Evolutionary conservation across 495 filamentous ascomycete species (phyloP), one percentile per base, ranked within the genome.

Genomic region (Aspergillus funiculosus): DNA sequence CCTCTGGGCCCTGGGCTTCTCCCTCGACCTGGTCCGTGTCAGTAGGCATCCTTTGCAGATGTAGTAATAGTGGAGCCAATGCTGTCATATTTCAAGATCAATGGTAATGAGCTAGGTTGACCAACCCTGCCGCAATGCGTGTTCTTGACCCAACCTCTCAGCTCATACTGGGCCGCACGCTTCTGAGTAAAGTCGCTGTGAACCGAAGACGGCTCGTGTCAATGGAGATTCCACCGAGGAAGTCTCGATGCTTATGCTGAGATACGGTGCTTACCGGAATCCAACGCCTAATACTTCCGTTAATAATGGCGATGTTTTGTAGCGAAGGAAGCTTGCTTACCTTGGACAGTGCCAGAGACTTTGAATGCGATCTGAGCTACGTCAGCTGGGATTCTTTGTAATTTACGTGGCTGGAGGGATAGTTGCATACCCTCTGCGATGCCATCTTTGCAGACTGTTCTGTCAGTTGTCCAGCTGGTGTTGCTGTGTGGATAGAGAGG

Each of bases 91-190:
- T n/a, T n/a, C n/a, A n/a, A n/a, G n/a, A n/a, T n/a, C n/a, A n/a
- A n/a, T n/a, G n/a, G n/a, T n/a, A n/a, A n/a, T n/a, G n/a, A n/a
- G n/a, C n/a, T n/a, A n/a, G n/a, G n/a, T n/a, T n/a, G n/a, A 50
- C 58, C 24, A 59, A 86, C 88, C 62, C 82, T 81, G 37, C 83
- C 83, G 46, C 84, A 80, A 5, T 74, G 66, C 0, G 80, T 85
- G 58, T 96, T 96, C 27, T 78, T 72, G 13, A 90, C 86, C 73
- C 78, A 91, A 32, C 90, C 90, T 1, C 82, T 91, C 5, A 96
- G 53, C 2, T 68, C 72, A 51, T 83, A 70, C 22, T 73, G 71
- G 2, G 60, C 63, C 2, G 89, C 90, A 48, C 81, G 77, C 51
- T 81, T 80, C 42, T 77, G 73, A 1, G 87, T 82, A 57, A 84